Percentiles rank a stretch among this genome's conserved stretches.
Evolutionary conservation across 345 rosid genomes (phyloP).

Genomic region (Pistacia integerrima): DNA sequence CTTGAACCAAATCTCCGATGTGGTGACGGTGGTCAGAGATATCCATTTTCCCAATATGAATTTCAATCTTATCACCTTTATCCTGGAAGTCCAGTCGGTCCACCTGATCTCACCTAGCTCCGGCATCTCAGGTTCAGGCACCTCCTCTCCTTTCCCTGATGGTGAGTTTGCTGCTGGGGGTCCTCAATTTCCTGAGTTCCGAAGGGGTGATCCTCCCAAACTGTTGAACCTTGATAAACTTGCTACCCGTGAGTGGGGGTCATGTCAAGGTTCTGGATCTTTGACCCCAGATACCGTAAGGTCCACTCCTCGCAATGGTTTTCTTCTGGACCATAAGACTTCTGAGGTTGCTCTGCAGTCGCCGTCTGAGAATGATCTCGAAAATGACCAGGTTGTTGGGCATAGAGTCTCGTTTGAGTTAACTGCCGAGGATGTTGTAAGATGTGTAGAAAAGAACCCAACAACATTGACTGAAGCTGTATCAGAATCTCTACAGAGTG

Average conservation of each 20-base stretch:
- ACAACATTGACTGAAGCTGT: constrained; percentile 40
- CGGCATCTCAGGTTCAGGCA: constrained; percentile 82
- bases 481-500: constrained; percentile 25
- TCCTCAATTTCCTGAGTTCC: constrained; percentile 58
- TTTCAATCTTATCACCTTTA: constrained; percentile 78
- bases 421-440: constrained; percentile 47
- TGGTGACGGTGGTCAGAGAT: constrained; percentile 42
- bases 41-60: constrained; percentile 60
- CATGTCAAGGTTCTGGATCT: constrained; percentile 47
- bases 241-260: constrained; percentile 40
- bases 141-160: constrained; percentile 92
- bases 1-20: constrained; percentile 50
- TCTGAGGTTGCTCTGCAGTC: constrained; percentile 31
- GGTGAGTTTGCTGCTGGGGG: constrained; percentile 45
- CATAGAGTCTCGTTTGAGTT: constrained; percentile 66
- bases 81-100: constrained; percentile 97
- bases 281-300: constrained; percentile 56
- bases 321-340: constrained; percentile 31
- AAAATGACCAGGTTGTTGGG: constrained; percentile 29
- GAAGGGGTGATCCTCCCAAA: constrained; percentile 60
- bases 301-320: constrained; percentile 37
- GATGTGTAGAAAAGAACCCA: constrained; percentile 49
- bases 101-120: constrained; percentile 91
- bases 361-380: constrained; percentile 19
- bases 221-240: constrained; percentile 61